Conservation (phyloP, 768 basidiomycete genomes). For the Megacollybia marginata region DNA sequence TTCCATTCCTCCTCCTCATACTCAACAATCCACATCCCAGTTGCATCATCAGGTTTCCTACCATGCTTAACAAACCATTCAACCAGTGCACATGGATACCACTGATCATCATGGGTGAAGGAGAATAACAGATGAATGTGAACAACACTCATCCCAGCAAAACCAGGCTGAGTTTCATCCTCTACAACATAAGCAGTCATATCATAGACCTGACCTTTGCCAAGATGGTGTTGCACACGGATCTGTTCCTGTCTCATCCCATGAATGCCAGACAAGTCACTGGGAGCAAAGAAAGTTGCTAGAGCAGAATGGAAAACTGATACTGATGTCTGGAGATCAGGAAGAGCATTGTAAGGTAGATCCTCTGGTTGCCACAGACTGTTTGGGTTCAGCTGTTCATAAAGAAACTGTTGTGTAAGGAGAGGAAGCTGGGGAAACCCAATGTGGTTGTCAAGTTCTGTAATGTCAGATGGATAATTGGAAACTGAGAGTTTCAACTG, state of each 20-base stretch:
- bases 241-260: constrained; percentile 15
- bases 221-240: constrained; percentile 11
- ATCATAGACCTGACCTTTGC: constrained; percentile 5
- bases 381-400: constrained; percentile 12
- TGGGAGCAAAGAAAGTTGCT: constrained; percentile 13
- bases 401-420: constrained; percentile 13
- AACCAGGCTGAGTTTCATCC: constrained; percentile 6
- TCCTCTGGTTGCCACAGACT: neutral
- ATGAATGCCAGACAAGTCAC: constrained; percentile 11
- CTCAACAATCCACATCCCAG: constrained; percentile 19
- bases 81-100: constrained; percentile 18
- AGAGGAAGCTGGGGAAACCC: constrained; percentile 7
- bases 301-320: constrained; percentile 14
- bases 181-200: constrained; percentile 13
- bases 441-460: constrained; percentile 7
- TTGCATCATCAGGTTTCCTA: constrained; percentile 8
- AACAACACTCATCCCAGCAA: constrained; percentile 13
- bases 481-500: constrained; percentile 5
- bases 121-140: constrained; percentile 15
- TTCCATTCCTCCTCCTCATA: constrained; percentile 3
- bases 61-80: constrained; percentile 17
- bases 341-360: neutral
- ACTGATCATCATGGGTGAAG: constrained; percentile 7
- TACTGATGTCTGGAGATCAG: constrained; percentile 3
- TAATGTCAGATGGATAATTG: constrained; percentile 7